These are phyloP conservation scores for Phytopythium cucurbitacearum DNA, from an alignment of 352 stramenopile genomes.

Conservation along the genomic window DNA sequence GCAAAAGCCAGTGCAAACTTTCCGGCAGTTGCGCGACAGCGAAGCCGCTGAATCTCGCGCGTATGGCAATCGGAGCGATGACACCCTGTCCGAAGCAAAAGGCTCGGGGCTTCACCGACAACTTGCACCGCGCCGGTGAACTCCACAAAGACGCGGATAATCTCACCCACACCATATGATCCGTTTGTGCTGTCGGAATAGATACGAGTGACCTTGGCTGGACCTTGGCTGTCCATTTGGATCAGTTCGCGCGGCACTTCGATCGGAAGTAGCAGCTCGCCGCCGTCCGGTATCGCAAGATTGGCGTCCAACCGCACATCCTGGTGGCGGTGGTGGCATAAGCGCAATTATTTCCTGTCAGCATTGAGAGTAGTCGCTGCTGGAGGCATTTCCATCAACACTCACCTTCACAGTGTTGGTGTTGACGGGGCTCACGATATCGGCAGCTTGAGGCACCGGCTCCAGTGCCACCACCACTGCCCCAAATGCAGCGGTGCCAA, in stretches of 20 bases:
- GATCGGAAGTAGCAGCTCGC: conserved; percentile 60
- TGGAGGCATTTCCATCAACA: neutral
- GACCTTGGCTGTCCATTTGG: conserved; percentile 35
- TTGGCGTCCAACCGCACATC: conserved; percentile 65
- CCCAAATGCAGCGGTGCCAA: too few relatives aligned
- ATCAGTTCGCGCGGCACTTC: conserved; percentile 57
- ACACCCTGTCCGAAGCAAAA: conserved; percentile 57
- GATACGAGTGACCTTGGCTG: conserved; percentile 60
- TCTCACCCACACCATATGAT: conserved; percentile 51
- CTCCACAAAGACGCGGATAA: conserved; percentile 57
- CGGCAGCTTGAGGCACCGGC: conserved; percentile 39
- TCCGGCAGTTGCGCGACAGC: conserved; percentile 52
- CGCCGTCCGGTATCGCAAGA: conserved; percentile 63
- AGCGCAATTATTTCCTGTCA: neutral
- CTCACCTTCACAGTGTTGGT: conserved; percentile 31
- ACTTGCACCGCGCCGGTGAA: conserved; percentile 71
- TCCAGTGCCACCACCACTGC: conserved; percentile 12
- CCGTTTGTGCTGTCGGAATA: conserved; percentile 49
- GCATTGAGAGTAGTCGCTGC: neutral
- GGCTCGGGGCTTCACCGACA: conserved; percentile 23
- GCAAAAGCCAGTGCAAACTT: conserved; percentile 65
- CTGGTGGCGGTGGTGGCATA: conserved; percentile 7
- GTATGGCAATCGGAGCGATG: conserved; percentile 38
- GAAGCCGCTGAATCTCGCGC: conserved; percentile 57
- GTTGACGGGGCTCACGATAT: conserved; percentile 48